These are phyloP conservation scores for Neonectria magnoliae DNA, from an alignment of 2,329 filamentous ascomycete species.

Conservation along the genomic window DNA sequence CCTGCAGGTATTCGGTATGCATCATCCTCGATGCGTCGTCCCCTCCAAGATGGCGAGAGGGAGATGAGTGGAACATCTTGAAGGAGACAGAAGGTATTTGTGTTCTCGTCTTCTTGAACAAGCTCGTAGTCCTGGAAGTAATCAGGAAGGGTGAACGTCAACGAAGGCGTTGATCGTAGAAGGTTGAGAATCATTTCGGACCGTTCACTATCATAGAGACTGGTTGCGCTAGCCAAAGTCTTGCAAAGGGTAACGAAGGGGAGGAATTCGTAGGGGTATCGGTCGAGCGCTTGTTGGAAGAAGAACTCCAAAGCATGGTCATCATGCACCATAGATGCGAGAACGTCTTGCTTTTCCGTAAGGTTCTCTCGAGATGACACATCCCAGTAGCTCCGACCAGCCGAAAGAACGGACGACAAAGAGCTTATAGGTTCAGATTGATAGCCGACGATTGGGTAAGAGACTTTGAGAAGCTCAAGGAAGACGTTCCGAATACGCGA, in stretches of 20 bases:
- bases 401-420: slow-evolving; percentile 71
- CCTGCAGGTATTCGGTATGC: slow-evolving; percentile 71
- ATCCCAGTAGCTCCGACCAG: slow-evolving; percentile 64
- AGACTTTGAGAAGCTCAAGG: slow-evolving; percentile 75
- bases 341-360: slow-evolving; percentile 46
- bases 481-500: slow-evolving; percentile 72
- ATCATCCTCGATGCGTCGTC: slow-evolving; percentile 57
- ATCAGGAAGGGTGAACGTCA: slow-evolving; percentile 81
- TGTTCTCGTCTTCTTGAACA: slow-evolving; percentile 85
- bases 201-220: slow-evolving; percentile 45
- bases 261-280: slow-evolving; percentile 86
- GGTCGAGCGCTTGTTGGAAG: slow-evolving; percentile 74
- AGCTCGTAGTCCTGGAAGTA: slow-evolving; percentile 80
- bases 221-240: slow-evolving; percentile 60
- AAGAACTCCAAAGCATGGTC: slow-evolving; percentile 64
- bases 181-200: slow-evolving; percentile 68
- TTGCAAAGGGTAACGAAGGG: slow-evolving; percentile 81
- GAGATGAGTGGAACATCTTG: slow-evolving; percentile 72
- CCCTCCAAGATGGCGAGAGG: slow-evolving; percentile 56
- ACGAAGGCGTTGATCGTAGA: slow-evolving; percentile 74
- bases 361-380: slow-evolving; percentile 52
- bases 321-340: slow-evolving; percentile 49
- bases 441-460: slow-evolving; percentile 75
- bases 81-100: slow-evolving; percentile 77
- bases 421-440: slow-evolving; percentile 75